Percentiles rank a stretch among this genome's conserved stretches.
phyloP scores from a whole-genome alignment of 148 eudicot genomes.

The Camellia sinensis region DNA sequence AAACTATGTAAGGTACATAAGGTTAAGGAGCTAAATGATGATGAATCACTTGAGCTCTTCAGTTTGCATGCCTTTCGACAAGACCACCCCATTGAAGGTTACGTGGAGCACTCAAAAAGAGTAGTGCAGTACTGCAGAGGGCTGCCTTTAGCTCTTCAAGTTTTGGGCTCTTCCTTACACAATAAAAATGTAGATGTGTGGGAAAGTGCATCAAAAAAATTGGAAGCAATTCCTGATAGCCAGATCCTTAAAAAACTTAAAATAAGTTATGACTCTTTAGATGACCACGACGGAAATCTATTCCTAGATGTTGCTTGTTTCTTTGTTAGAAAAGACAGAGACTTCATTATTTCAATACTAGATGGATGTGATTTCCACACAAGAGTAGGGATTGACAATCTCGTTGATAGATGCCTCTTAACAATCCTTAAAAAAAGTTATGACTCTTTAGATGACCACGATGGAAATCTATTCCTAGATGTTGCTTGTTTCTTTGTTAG shows the following conservation, averaged over 20 bases:
- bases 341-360: neutral
- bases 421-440: neutral
- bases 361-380: neutral
- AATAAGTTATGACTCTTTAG: neutral
- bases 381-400: neutral
- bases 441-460: neutral
- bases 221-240: neutral
- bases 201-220: neutral
- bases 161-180: neutral
- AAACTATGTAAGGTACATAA: neutral
- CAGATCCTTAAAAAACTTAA: neutral
- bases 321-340: neutral
- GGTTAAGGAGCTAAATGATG: neutral
- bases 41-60: neutral
- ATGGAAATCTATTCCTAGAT: neutral
- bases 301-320: conserved; percentile 9
- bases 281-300: neutral
- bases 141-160: neutral
- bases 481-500: conserved; percentile 4
- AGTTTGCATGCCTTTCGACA: conserved; percentile 2
- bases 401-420: neutral
- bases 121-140: neutral
- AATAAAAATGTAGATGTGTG: neutral
- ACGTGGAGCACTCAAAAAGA: neutral
- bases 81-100: neutral